Evolutionary conservation across 768 basidiomycete genomes (phyloP).

Genomic region (Boletus fagicola): DNA sequence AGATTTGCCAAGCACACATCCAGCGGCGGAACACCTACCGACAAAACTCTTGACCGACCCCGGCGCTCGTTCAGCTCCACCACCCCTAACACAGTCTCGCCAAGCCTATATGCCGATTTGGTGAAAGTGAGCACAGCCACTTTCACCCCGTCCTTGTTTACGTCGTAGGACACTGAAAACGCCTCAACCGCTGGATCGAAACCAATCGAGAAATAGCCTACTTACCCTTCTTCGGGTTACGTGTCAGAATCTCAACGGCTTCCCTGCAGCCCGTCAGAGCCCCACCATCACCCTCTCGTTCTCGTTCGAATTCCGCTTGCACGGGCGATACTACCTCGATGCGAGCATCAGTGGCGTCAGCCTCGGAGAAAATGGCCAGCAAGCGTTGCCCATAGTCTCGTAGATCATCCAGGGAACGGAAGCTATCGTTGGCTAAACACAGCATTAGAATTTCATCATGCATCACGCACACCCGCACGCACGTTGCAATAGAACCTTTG

Average conservation of each 20-base stretch:
- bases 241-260: constrained; percentile 86
- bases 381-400: constrained; percentile 52
- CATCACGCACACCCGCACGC: constrained; percentile 5
- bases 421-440: constrained; percentile 13
- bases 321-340: constrained; percentile 26
- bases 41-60: constrained; percentile 74
- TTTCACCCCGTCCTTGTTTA: constrained; percentile 86
- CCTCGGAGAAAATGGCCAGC: constrained; percentile 45
- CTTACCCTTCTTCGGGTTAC: constrained; percentile 86
- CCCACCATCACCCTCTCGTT: constrained; percentile 44
- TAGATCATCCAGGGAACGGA: constrained; percentile 44
- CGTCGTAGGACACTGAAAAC: constrained; percentile 82
- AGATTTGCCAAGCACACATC: neutral
- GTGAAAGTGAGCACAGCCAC: constrained; percentile 91
- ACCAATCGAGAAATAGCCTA: neutral
- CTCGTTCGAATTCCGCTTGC: constrained; percentile 28
- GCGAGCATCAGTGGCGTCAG: constrained; percentile 23
- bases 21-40: constrained; percentile 47
- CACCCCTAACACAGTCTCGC: constrained; percentile 88
- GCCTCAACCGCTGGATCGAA: neutral
- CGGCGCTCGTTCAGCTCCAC: constrained; percentile 78
- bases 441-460: constrained; percentile 1
- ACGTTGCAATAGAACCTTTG: constrained; percentile 12
- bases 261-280: constrained; percentile 62
- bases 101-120: constrained; percentile 87